These are phyloP conservation scores for Entomortierella chlamydospora DNA, from an alignment of 192 early-diverging fungal species.

Conservation along the genomic window DNA sequence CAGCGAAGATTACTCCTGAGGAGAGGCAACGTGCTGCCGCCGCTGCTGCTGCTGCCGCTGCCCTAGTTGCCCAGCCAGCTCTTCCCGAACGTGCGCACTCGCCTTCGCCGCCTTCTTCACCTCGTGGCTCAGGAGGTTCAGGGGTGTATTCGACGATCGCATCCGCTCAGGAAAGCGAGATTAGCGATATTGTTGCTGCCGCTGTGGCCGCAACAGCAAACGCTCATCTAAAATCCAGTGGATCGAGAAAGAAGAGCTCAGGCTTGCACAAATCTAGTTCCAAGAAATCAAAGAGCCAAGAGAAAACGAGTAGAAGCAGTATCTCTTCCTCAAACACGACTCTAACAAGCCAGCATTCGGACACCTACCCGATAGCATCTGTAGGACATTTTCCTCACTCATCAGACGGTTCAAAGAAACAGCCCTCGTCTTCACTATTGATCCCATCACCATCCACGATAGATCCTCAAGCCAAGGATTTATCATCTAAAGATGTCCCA, in stretches of 20 bases:
- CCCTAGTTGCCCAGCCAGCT: slow-evolving; percentile 24
- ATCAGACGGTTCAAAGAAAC: background rate
- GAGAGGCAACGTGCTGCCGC: slow-evolving; percentile 44
- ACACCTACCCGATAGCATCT: background rate
- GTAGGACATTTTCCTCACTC: background rate
- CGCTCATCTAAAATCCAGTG: slow-evolving; percentile 32
- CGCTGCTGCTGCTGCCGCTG: slow-evolving; percentile 37
- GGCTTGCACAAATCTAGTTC: slow-evolving; percentile 4
- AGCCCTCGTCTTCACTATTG: slow-evolving; percentile 19
- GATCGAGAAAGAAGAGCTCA: slow-evolving; percentile 37
- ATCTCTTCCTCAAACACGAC: background rate
- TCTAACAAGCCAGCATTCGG: background rate
- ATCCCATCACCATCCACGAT: slow-evolving; percentile 16
- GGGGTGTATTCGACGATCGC: background rate
- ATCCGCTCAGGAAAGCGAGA: slow-evolving; percentile 16
- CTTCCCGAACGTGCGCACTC: slow-evolving; percentile 46
- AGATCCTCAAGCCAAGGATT: slow-evolving; percentile 2
- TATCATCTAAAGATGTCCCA: slow-evolving; percentile 1
- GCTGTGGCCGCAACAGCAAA: slow-evolving; percentile 45
- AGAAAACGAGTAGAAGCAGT: slow-evolving; percentile 12
- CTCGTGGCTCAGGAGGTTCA: slow-evolving; percentile 30
- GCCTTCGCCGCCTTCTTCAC: slow-evolving; percentile 42
- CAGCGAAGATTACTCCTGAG: slow-evolving; percentile 44
- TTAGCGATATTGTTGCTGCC: slow-evolving; percentile 48
- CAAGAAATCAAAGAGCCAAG: slow-evolving; percentile 26